Percentiles rank a stretch among this genome's conserved stretches.
Evolutionary conservation across 257 asterid genomes (phyloP).

Genomic region (Solanum sejunctum): DNA sequence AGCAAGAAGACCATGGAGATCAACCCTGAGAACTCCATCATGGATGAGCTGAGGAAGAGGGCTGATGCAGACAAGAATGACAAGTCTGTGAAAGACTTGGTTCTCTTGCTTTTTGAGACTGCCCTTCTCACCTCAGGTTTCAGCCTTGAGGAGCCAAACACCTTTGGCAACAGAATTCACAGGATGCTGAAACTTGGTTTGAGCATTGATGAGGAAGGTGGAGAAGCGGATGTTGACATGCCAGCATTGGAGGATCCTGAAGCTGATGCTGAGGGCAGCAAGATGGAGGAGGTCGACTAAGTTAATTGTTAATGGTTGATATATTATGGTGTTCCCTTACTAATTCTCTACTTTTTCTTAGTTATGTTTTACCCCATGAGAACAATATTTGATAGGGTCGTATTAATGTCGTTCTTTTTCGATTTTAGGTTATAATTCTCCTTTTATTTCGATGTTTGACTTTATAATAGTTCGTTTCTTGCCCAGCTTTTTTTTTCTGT

Average conservation of each 20-base stretch:
- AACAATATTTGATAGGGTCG: not conserved
- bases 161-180: slow-evolving; percentile 63
- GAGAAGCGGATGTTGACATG: slow-evolving; percentile 38
- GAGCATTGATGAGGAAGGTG: slow-evolving; percentile 53
- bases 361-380: not conserved
- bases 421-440: not conserved
- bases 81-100: slow-evolving; percentile 60
- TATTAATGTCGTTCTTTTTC: not conserved
- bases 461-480: not conserved
- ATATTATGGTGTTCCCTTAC: not conserved
- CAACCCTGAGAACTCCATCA: slow-evolving; percentile 53
- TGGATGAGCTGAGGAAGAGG: slow-evolving; percentile 68
- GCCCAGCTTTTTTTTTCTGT: not conserved
- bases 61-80: slow-evolving; percentile 66
- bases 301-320: too few relatives aligned
- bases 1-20: slow-evolving; percentile 73
- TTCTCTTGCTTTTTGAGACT: slow-evolving; percentile 49
- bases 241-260: slow-evolving; percentile 38
- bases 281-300: slow-evolving; percentile 65
- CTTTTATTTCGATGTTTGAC: not conserved
- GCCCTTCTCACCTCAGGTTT: slow-evolving; percentile 52
- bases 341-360: not conserved
- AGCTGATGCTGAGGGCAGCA: slow-evolving; percentile 52
- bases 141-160: slow-evolving; percentile 64
- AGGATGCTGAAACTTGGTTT: slow-evolving; percentile 62